phyloP scores from a whole-genome alignment of 2,329 filamentous ascomycete genomes.

The Orbilia oligospora region DNA sequence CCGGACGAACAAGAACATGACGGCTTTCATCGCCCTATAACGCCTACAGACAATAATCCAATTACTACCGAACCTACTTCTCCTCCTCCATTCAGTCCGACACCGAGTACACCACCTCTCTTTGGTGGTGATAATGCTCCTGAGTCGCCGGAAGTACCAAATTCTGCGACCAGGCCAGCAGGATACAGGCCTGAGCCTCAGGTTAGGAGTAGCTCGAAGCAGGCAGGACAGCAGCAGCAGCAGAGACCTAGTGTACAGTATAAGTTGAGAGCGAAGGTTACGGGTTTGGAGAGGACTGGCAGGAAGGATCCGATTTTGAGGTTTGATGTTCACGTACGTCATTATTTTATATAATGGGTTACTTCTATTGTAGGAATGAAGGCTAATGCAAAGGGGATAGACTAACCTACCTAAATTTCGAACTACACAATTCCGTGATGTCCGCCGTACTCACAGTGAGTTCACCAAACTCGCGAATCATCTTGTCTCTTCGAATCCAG shows the following conservation, averaged over 20 bases:
- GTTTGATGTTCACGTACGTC: constrained; percentile 93
- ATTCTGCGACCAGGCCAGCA: constrained; percentile 15
- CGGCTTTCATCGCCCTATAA: constrained; percentile 55
- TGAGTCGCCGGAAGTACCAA: constrained; percentile 44
- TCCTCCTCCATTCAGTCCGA: constrained; percentile 51
- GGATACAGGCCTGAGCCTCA: constrained; percentile 51
- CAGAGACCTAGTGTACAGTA: constrained; percentile 76
- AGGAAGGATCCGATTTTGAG: constrained; percentile 95
- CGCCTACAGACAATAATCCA: constrained; percentile 20
- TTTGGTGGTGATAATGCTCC: constrained; percentile 30
- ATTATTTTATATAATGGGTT: constrained; percentile 11
- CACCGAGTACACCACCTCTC: constrained; percentile 40
- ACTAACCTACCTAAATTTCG: constrained; percentile 98
- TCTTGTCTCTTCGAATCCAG: constrained; percentile 96
- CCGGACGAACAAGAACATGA: constrained; percentile 48
- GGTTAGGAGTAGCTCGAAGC: constrained; percentile 59
- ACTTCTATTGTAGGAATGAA: neutral
- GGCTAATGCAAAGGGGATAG: constrained; percentile 70
- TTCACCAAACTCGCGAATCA: constrained; percentile 97
- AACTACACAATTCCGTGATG: constrained; percentile 97
- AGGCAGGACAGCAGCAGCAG: constrained; percentile 68
- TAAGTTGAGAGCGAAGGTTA: constrained; percentile 94
- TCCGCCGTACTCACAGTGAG: constrained; percentile 93
- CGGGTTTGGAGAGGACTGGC: constrained; percentile 89
- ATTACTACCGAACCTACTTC: constrained; percentile 44